Base-by-base conservation (phyloP, 1,284 basidiomycete species). In the Porogramme epimiltina region DNA sequence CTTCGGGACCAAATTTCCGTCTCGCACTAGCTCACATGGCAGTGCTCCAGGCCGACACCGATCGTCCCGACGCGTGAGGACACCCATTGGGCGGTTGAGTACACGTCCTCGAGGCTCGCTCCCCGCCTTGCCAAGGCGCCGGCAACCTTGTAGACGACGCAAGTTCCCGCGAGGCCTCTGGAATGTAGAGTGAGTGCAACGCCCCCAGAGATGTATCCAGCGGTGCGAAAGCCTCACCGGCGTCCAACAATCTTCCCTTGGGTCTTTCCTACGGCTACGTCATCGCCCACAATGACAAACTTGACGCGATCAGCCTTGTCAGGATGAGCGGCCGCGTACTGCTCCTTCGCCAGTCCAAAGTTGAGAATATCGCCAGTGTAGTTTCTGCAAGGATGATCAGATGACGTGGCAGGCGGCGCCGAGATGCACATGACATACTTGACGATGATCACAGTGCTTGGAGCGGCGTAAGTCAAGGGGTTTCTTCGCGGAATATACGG, bases 291-390 rank as follows among this genome's bases (percentile, higher is more conserved):
- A 52, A 95, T 80, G 37, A 96, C 75, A 55, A 97, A 91, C 61
- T 84, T 87, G 62, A 95, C 82, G 26, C 78, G 76, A 44, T 86
- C 75, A 0, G 82, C 77, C 61, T 84, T 87, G 20, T 81, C 78
- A 0, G 89, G 84, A 55, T 91, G 82, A 31, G 78, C 72, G 0
- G 90, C 86, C 2, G 87, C 81, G 62, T 87, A 87, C 56, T 92
- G 87, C 67, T 98, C 95, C 58, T 87, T 92, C 3, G 93, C 93
- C 6, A 98, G 80, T 39, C 95, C 94, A 64, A 98, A 97, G 67
- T 95, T 93, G 45, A 98, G 81, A 15, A 95, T 84, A 64, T 97
- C 93, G 24, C 93, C 92, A 0, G 93, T 95, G 66, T 92, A 92
- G 61, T 91, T 91, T 65, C 87, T 90, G 11, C 19, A 1, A 25